Evolutionary conservation across 1,284 basidiomycete species (phyloP), one percentile per base, ranked within the genome.

Genomic region (Rhizoctonia solani): DNA sequence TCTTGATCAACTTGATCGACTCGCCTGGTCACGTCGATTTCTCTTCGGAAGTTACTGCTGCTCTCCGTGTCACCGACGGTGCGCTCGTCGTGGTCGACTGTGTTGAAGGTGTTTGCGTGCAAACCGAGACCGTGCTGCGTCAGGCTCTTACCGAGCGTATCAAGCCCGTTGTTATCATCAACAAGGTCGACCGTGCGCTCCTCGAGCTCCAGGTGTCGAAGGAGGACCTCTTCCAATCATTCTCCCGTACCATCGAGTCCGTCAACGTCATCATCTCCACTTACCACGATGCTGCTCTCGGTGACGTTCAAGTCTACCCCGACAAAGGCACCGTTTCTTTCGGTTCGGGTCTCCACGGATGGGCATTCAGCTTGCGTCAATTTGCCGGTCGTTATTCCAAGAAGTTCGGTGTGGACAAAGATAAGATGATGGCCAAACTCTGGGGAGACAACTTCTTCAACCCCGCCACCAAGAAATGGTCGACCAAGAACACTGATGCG

Each of bases 381-480:
- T 99, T 99, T 79, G 94, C 97, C 72, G 78, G 78, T 74, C 91
- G 96, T 71, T 99, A 99, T 82, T 86, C 93, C 72, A 98, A 98
- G 87, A 98, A 95, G 82, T 99, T 99, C 77, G 95, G 95, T 88
- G 95, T 98, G 54, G 93, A 96, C 83, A 96, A 95, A 83, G 89
- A 91, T 72, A 98, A 98, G 86, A 94, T 99, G 87, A 97, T 99
- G 91, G 76, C 78, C 75, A 97, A 93, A 83, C 89, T 99, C 68
- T 99, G 97, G 97, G 97, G 97, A 69, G 97, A 99, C 85, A 98
- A 98, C 86, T 99, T 83, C 85, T 99, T 99, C 87, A 99, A 99
- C 86, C 92, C 95, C 72, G 86, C 90, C 73, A 98, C 96, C 69
- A 90, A 90, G 81, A 99, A 99, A 82, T 99, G 97, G 97, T 85